Evolutionary conservation across 495 filamentous ascomycete species (phyloP).

Genomic region (Penicillium robsamsonii): DNA sequence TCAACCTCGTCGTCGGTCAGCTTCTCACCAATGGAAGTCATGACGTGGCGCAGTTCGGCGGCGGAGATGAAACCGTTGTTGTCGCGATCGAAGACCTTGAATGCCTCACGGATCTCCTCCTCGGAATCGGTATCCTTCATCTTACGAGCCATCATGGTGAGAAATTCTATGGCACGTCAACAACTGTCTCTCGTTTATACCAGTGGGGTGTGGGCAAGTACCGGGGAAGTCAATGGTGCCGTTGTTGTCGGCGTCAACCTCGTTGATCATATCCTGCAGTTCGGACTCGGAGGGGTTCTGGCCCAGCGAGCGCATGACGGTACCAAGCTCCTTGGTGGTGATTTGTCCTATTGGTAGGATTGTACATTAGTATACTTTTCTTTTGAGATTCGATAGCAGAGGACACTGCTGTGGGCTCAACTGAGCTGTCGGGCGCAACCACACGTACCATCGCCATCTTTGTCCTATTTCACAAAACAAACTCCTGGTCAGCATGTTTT

Average conservation of each 20-base stretch:
- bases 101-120: slow-evolving; percentile 95
- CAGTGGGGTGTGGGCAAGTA: slow-evolving; percentile 37
- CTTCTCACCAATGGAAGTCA: slow-evolving; percentile 99
- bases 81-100: slow-evolving; percentile 97
- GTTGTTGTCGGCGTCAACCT: slow-evolving; percentile 99
- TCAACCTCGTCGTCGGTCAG: slow-evolving; percentile 99
- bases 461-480: slow-evolving; percentile 66
- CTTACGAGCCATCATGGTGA: slow-evolving; percentile 99
- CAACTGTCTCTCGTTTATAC: not conserved
- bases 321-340: slow-evolving; percentile 98
- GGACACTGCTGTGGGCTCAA: slow-evolving; percentile 2
- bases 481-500: slow-evolving; percentile 11
- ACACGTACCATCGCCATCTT: slow-evolving; percentile 98
- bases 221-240: slow-evolving; percentile 99
- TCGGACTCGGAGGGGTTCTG: slow-evolving; percentile 99
- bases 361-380: not conserved
- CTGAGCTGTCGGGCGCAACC: slow-evolving; percentile 13
- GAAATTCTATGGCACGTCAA: slow-evolving; percentile 67
- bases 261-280: slow-evolving; percentile 99
- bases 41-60: slow-evolving; percentile 95
- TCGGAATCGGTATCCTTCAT: slow-evolving; percentile 99
- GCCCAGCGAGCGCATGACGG: slow-evolving; percentile 98
- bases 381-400: not conserved
- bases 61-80: slow-evolving; percentile 99
- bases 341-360: slow-evolving; percentile 72